These are phyloP conservation scores for Apiotrichum veenhuisii DNA, from an alignment of 1,284 basidiomycete genomes.

Conservation along the genomic window DNA sequence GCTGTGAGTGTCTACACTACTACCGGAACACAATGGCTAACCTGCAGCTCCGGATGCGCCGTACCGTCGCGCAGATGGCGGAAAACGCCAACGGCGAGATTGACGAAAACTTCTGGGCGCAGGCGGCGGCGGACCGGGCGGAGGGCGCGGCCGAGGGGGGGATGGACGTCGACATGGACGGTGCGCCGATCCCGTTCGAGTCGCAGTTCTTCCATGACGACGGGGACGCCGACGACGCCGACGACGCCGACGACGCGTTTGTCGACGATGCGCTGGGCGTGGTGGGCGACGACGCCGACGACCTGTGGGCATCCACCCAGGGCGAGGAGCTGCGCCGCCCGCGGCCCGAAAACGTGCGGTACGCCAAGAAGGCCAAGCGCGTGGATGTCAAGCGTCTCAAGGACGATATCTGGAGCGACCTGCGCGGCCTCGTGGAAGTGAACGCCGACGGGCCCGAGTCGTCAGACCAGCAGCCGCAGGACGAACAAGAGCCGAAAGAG, in stretches of 20 bases:
- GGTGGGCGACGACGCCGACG: slow-evolving; percentile 58
- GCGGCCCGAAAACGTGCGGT: slow-evolving; percentile 86
- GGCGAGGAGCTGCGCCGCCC: slow-evolving; percentile 69
- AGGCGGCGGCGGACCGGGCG: slow-evolving; percentile 76
- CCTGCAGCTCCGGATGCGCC: slow-evolving; percentile 73
- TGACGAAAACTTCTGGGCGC: slow-evolving; percentile 93
- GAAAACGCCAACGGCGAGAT: slow-evolving; percentile 68
- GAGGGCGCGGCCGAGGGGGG: slow-evolving; percentile 54
- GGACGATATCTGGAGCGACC: slow-evolving; percentile 93
- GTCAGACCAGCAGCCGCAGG: neutral
- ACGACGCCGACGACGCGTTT: slow-evolving; percentile 70
- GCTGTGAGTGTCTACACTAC: slow-evolving; percentile 56
- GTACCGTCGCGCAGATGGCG: slow-evolving; percentile 35
- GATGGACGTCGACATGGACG: slow-evolving; percentile 57
- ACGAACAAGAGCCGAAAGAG: neutral
- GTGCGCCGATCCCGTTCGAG: slow-evolving; percentile 68
- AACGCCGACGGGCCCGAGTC: too few species aligned
- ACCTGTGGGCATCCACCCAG: slow-evolving; percentile 75
- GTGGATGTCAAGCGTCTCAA: slow-evolving; percentile 96
- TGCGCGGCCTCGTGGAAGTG: slow-evolving; percentile 63
- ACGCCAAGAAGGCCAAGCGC: slow-evolving; percentile 91
- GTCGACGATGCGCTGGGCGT: slow-evolving; percentile 59
- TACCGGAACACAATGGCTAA: slow-evolving; percentile 5
- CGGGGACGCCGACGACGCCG: slow-evolving; percentile 75
- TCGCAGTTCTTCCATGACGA: slow-evolving; percentile 98